Evolutionary conservation across 345 rosid genomes (phyloP).

Genomic region (Populus davidiana): DNA sequence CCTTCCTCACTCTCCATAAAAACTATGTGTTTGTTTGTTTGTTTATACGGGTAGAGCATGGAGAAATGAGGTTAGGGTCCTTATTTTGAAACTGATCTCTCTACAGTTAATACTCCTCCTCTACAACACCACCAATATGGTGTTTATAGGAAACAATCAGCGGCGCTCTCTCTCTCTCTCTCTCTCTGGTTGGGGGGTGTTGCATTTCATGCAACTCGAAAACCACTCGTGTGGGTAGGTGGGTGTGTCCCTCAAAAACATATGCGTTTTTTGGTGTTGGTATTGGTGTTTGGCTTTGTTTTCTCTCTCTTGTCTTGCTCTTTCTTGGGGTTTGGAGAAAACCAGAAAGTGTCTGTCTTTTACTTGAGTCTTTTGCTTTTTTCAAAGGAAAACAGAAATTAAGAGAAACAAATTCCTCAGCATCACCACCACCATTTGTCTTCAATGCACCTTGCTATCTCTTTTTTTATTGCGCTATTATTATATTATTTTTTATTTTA

Average conservation of each 20-base stretch:
- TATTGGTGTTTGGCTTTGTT: conserved; percentile 24
- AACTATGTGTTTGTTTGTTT: neutral
- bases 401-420: conserved; percentile 3
- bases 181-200: neutral
- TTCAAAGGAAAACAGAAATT: conserved; percentile 19
- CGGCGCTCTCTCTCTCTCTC: neutral
- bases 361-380: conserved; percentile 27
- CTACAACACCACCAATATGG: neutral
- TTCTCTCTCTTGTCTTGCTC: conserved; percentile 1
- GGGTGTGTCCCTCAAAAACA: conserved; percentile 19
- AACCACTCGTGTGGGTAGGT: conserved; percentile 65
- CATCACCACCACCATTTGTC: conserved; percentile 6
- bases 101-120: neutral
- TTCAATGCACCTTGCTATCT: neutral
- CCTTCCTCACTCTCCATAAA: neutral
- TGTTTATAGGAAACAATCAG: neutral
- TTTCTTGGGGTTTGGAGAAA: conserved; percentile 41
- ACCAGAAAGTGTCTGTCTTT: conserved; percentile 51
- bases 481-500: no score
- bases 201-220: conserved; percentile 33
- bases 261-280: conserved; percentile 20
- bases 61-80: neutral
- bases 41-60: neutral
- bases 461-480: no score
- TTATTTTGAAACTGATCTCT: conserved; percentile 5